Base-by-base conservation (phyloP, 192 early-diverging fungal species). In the Coemansia sp. region DNA sequence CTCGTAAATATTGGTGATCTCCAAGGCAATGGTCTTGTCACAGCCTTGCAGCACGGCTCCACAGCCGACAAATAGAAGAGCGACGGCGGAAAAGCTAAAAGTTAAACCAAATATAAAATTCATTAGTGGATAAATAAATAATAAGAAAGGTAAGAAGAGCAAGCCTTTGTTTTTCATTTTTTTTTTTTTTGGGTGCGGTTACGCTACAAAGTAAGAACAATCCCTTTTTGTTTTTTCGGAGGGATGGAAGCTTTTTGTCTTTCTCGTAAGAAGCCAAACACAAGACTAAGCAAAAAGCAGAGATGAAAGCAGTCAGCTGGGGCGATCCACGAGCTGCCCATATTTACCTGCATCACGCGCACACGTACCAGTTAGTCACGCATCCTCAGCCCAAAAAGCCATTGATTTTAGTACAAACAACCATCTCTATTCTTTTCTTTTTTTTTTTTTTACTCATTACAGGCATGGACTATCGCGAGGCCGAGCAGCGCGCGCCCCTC, bases 1-100 rank as follows among this genome's bases (percentile, higher is more conserved):
- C 60, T 73, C 76, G 41, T 70, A 70, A 2, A 77, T 65, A 12
- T 71, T 71, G 16, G 76, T 77, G 11, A 77, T 55, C 14, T 53
- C 21, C 26, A 78, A 37, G 5, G 76, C 70, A 13, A 73, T 66
- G 6, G 69, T 39, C 63, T 78, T 72, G 48, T 67, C 34, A 26
- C 76, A 78, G 9, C 60, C 61, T 6, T 38, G 47, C 6, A 68
- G 41, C 21, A 33, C 45, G 14, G 66, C 66, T 20, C 50, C 26
- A 53, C 25, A 31, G 50, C 28, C 28, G 1, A 26, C 13, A 31
- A 53, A 31, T 6, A 53, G 14, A 5, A 31, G 2, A 6, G 50
- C 25, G 5, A 53, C 26, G 13, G 50, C 50, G 6, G 28, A 53
- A 14, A 53, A 2, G 13, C 31, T 53, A 28, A 53, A 16, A 16